Evolutionary conservation across 2,329 filamentous ascomycete genomes (phyloP).

Genomic region (Tolypocladium pustulatum): DNA sequence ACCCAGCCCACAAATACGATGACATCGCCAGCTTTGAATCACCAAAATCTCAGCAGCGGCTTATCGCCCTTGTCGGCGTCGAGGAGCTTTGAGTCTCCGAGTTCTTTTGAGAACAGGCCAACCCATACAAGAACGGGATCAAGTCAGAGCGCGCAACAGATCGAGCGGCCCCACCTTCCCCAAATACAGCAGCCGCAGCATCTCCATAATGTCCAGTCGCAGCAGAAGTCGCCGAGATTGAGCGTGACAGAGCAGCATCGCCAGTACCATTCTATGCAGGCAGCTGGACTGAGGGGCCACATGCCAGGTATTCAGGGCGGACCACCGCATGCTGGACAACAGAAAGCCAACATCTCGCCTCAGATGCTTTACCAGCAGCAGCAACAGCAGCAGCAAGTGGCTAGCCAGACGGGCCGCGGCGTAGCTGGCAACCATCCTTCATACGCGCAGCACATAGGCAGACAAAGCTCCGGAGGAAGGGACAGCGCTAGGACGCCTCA

Average conservation of each 20-base stretch:
- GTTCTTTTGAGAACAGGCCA: constrained; percentile 1
- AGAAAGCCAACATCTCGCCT: constrained; percentile 1
- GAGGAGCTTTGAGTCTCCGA: constrained; percentile 9
- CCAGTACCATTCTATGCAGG: neutral
- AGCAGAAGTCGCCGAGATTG: constrained; percentile 4
- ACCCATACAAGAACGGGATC: constrained; percentile 1
- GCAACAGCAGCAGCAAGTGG: constrained; percentile 6
- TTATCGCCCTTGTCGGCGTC: constrained; percentile 3
- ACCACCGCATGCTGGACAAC: neutral
- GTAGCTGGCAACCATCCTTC: constrained; percentile 4
- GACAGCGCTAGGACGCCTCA: constrained; percentile 1
- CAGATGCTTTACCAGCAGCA: constrained; percentile 7
- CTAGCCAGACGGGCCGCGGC: constrained; percentile 7
- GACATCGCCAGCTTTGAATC: constrained; percentile 6
- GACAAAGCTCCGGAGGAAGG: constrained; percentile 5
- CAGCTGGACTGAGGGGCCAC: constrained; percentile 1
- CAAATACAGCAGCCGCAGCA: constrained; percentile 7
- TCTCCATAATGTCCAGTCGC: constrained; percentile 1
- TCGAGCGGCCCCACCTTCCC: constrained; percentile 4
- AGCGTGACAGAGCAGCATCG: constrained; percentile 1
- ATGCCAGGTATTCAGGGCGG: constrained; percentile 2
- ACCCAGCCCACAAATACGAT: constrained; percentile 2
- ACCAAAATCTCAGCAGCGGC: constrained; percentile 1
- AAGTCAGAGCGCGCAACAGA: constrained; percentile 6
- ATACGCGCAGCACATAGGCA: constrained; percentile 9